These are phyloP conservation scores for Gentiana straminea DNA, from an alignment of 257 asterid species.

Conservation along the genomic window DNA sequence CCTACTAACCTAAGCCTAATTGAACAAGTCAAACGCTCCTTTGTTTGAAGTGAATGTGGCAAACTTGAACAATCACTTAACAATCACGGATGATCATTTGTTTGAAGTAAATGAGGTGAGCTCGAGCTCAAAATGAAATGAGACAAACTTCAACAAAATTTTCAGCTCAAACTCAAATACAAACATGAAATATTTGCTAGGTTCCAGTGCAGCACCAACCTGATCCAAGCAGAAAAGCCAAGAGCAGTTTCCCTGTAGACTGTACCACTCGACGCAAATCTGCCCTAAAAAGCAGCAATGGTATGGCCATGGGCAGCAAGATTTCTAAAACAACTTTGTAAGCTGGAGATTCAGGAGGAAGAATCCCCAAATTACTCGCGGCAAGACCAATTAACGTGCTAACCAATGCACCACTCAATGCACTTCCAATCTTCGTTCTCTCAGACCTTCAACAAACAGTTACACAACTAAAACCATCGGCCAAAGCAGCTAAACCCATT, in stretches of 20 bases:
- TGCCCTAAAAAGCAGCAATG: constrained; percentile 76
- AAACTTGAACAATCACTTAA: too few relatives aligned
- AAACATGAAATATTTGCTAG: neutral
- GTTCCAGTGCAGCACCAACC: constrained; percentile 22
- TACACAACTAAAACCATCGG: neutral
- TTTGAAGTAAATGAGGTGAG: too few relatives aligned
- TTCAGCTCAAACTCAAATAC: neutral
- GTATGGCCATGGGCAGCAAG: constrained; percentile 83
- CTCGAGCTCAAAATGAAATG: too few relatives aligned
- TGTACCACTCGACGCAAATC: constrained; percentile 67
- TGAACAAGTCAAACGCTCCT: too few relatives aligned
- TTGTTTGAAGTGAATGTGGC: too few relatives aligned
- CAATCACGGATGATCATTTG: too few relatives aligned
- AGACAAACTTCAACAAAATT: neutral
- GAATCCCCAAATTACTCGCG: constrained; percentile 76
- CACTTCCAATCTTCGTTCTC: constrained; percentile 72
- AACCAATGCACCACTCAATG: constrained; percentile 87
- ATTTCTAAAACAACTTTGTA: constrained; percentile 59
- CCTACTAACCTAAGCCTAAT: too few relatives aligned
- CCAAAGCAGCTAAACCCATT: neutral
- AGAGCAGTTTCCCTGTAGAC: constrained; percentile 72
- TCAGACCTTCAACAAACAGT: constrained; percentile 53
- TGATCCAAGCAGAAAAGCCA: constrained; percentile 90
- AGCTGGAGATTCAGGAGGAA: constrained; percentile 65
- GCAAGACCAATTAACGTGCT: constrained; percentile 70